phyloP scores from a whole-genome alignment of 2,329 filamentous ascomycete species.

The Fusarium illudens region DNA sequence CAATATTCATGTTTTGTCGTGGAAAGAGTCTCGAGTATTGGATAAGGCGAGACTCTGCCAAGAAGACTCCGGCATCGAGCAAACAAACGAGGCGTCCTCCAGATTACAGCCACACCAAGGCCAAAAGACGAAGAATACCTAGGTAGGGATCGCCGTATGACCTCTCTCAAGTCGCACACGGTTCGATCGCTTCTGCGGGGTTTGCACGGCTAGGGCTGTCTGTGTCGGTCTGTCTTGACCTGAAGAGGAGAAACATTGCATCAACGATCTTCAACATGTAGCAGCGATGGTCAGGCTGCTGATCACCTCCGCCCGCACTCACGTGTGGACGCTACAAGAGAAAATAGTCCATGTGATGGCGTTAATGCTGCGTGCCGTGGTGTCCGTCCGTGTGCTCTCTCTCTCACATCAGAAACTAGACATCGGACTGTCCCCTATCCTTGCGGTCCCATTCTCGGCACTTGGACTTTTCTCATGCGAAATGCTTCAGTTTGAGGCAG shows the following conservation, averaged over 20 bases:
- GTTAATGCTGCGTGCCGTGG: neutral
- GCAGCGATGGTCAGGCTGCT: constrained; percentile 13
- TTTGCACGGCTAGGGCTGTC: constrained; percentile 6
- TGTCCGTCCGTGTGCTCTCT: neutral
- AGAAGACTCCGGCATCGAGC: neutral
- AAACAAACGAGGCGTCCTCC: neutral
- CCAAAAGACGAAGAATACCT: neutral
- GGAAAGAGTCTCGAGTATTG: neutral
- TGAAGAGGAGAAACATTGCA: neutral
- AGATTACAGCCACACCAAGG: neutral
- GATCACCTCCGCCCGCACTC: constrained; percentile 21
- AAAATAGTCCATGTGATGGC: neutral
- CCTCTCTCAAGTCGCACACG: neutral
- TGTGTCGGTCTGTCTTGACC: neutral
- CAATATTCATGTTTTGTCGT: neutral
- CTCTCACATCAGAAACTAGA: neutral
- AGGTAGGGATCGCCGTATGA: neutral
- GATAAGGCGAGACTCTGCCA: no score
- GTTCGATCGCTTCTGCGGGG: neutral
- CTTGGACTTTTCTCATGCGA: neutral
- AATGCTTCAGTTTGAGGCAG: neutral
- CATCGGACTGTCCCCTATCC: constrained; percentile 1
- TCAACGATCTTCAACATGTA: constrained; percentile 19
- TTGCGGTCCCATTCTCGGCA: neutral
- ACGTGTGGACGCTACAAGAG: neutral